phyloP scores from a whole-genome alignment of 495 filamentous ascomycete species.

The Cryomyces antarcticus region DNA sequence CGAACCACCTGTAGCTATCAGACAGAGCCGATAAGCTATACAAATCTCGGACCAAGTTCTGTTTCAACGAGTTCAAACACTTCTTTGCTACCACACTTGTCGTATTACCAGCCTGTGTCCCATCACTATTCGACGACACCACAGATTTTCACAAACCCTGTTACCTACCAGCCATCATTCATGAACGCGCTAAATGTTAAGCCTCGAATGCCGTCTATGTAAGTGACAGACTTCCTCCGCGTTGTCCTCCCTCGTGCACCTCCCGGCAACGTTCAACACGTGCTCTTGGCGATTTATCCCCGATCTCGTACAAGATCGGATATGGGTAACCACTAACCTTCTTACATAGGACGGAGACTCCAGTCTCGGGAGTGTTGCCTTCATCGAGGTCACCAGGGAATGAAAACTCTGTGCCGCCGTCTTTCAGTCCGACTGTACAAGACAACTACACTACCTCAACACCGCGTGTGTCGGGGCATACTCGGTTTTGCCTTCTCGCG shows the following conservation, averaged over 20 bases:
- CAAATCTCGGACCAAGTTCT: too few species aligned
- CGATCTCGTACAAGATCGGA: constrained; percentile 9
- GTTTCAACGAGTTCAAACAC: too few species aligned
- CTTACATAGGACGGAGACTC: constrained; percentile 9
- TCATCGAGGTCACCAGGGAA: constrained; percentile 12
- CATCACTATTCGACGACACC: constrained; percentile 12
- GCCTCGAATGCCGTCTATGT: constrained; percentile 13
- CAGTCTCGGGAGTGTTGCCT: constrained; percentile 12
- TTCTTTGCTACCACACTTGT: too few species aligned
- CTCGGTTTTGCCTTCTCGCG: constrained; percentile 10
- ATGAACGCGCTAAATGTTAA: constrained; percentile 6
- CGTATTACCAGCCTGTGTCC: background rate
- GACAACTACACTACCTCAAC: constrained; percentile 15
- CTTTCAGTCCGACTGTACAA: constrained; percentile 8
- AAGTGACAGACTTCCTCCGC: constrained; percentile 6
- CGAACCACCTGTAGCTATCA: too few species aligned
- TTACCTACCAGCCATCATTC: constrained; percentile 9
- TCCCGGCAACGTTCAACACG: too few species aligned
- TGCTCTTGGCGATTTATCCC: constrained; percentile 2
- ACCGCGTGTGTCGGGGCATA: constrained; percentile 6
- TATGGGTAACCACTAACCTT: constrained; percentile 11
- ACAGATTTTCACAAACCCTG: constrained; percentile 6
- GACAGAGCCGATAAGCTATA: too few species aligned
- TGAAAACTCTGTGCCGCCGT: constrained; percentile 11
- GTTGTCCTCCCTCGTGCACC: too few species aligned